Conservation (phyloP, 1,284 basidiomycete genomes). For the Ceratobasidium sp. region DNA sequence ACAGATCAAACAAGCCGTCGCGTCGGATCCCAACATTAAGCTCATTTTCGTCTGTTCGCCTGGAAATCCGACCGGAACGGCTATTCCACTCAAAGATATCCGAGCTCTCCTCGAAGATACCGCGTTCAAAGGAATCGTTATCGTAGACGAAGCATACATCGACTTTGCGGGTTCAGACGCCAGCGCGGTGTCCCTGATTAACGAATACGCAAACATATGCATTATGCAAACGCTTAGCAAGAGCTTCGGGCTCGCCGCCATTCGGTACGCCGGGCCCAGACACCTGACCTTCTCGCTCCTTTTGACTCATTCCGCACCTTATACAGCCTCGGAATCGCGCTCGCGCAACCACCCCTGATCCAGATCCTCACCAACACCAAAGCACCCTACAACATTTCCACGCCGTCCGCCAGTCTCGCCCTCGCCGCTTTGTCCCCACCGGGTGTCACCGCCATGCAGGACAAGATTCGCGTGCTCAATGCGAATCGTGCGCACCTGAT, state of each 20-base stretch:
- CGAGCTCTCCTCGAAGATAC: constrained; percentile 83
- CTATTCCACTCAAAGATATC: constrained; percentile 81
- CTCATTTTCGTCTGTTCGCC: constrained; percentile 97
- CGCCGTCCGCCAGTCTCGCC: constrained; percentile 89
- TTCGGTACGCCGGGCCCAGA: constrained; percentile 71
- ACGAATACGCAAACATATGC: constrained; percentile 89
- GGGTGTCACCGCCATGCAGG: constrained; percentile 76
- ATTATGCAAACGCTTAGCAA: constrained; percentile 98
- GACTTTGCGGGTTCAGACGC: constrained; percentile 82
- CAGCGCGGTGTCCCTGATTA: constrained; percentile 77
- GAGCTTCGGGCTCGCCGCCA: constrained; percentile 95
- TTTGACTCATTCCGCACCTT: neutral
- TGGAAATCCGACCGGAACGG: constrained; percentile 95
- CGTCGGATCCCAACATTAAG: constrained; percentile 82
- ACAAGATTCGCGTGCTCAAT: constrained; percentile 73
- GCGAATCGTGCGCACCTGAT: constrained; percentile 71
- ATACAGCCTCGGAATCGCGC: constrained; percentile 91
- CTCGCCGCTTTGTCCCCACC: constrained; percentile 78
- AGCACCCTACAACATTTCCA: constrained; percentile 97
- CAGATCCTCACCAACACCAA: constrained; percentile 97
- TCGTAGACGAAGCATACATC: constrained; percentile 98
- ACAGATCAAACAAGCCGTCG: constrained; percentile 79
- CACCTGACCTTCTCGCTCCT: neutral
- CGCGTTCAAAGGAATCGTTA: constrained; percentile 89
- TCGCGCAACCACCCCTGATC: constrained; percentile 90